Evolutionary conservation across 1,284 basidiomycete genomes (phyloP), one percentile per base, ranked within the genome.

Genomic region (Puccinia hordei): DNA sequence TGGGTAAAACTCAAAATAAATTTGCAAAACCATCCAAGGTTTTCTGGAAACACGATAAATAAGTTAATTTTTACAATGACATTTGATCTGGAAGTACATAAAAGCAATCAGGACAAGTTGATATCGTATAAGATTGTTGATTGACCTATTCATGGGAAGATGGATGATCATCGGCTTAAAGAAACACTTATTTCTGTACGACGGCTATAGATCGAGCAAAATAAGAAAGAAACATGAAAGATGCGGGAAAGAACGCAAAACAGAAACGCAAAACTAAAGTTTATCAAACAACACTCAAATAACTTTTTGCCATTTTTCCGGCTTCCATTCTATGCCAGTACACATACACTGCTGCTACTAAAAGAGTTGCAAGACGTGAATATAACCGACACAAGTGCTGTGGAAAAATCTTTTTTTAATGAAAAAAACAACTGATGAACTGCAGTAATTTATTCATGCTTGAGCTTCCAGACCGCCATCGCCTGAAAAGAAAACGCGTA

Each of bases 381-480:
- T 63, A 35, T 22, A 22, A 38, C 38, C 19, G 59, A 38, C 59
- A 63, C 59, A 63, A 38, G 5, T 38, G 24, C 57, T 8, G 59
- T 15, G 30, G 15, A 63, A 30, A 10, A 6, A 38, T 63, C 17
- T 35, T 63, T 63, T 35, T 33, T 63, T 5, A 27, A 38, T 35
- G 2, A 3, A 38, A 63, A 63, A 63, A 15, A 38, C 33, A 19
- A 38, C 12, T 63, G 59, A 63, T 63, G 33, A 63, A 63, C 59
- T 22, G 17, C 8, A 17, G 24, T 22, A 66, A 35, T 44, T 41
- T 41, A 41, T 59, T 63, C 49, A 79, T 30, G 77, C 77, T 63
- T 79, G 77, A 24, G 77, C 77, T 72, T 79, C 77, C 46, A 79
- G 66, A 46, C 66, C 68, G 17, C 77, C 77, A 72, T 79, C 77